Evolutionary conservation across 139 green algal genomes (phyloP).

Genomic region (Auxenochlorella protothecoides): DNA sequence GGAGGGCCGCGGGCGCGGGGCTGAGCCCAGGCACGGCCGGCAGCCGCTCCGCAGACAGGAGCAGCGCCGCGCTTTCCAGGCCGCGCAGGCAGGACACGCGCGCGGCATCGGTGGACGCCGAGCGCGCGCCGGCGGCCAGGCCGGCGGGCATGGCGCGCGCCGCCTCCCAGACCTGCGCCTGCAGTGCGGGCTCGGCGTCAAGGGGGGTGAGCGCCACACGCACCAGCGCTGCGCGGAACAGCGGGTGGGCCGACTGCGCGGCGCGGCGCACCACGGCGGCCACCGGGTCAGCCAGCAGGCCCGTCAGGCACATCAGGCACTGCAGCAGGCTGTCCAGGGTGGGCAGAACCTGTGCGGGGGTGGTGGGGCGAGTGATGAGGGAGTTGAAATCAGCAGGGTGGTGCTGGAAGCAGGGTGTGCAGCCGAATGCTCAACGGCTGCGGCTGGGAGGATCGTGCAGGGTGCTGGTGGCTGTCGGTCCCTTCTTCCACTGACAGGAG

Average conservation of each 20-base stretch:
- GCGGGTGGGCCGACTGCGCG: constrained; percentile 3
- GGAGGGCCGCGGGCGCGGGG: not conserved
- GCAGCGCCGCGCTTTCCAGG: constrained; percentile 28
- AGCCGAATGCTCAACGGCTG: too few relatives aligned
- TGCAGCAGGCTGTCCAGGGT: constrained; percentile 6
- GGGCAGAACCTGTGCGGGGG: not conserved
- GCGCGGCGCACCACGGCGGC: constrained; percentile 10
- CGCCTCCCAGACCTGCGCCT: constrained; percentile 17
- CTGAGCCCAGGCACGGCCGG: constrained; percentile 10
- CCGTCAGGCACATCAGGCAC: not conserved
- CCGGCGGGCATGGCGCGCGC: constrained; percentile 5
- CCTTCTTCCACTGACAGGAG: not conserved
- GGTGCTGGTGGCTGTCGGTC: too few relatives aligned
- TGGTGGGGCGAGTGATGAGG: not conserved
- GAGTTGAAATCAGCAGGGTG: not conserved
- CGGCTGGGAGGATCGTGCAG: too few relatives aligned
- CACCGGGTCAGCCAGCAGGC: constrained; percentile 13
- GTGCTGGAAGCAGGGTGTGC: too few relatives aligned
- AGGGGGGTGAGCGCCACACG: constrained; percentile 3
- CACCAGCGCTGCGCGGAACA: constrained; percentile 5
- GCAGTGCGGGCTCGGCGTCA: not conserved
- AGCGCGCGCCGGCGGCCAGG: constrained; percentile 2
- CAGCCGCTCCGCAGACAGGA: constrained; percentile 29
- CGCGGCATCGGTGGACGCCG: constrained; percentile 9
- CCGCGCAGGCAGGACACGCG: constrained; percentile 27